Base-by-base conservation (phyloP, 495 filamentous ascomycete species). In the Staphylotrichum tortipilum region DNA sequence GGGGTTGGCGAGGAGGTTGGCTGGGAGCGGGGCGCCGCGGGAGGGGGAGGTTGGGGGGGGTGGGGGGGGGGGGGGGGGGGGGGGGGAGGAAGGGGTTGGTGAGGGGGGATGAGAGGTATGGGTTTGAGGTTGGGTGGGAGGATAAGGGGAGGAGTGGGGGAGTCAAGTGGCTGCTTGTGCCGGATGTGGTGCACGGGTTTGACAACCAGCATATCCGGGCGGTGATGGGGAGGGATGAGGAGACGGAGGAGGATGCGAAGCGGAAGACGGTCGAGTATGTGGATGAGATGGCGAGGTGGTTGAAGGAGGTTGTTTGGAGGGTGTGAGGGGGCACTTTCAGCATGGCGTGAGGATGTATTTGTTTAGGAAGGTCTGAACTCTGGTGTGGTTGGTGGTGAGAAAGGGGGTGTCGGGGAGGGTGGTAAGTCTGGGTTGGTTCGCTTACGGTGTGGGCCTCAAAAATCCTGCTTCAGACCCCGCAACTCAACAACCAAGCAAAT, bases 141-240 rank as follows among this genome's bases (percentile, higher is more conserved):
- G 40, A n/a, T n/a, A n/a, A n/a, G n/a, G n/a, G n/a, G n/a, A n/a
- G n/a, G n/a, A n/a, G 55, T 24, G 55, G 58, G 33, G 48, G 46
- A 33, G 23, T 38, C 37, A 21, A 59, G 22, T 70, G 69, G 69
- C 36, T 72, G 43, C 44, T 72, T 14, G 63, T 70, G 22, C 66
- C 69, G 8, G 67, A 70, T 46, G 64, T 67, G 34, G 15, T 68
- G 18, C 66, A 69, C 19, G 66, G 61, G 26, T 71, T 68, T 31
- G 68, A 71, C 30, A 51, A 52, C 6, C 29, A 37, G 45, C 53
- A 55, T n/a, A 36, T 64, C 17, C 44, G 54, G 36, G 58, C 22
- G 63, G 54, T n/a, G 39, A 53, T 48, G 19, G 43, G 55, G 0
- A 55, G 56, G 1, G 42, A 57, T 45, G 68, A 63, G 39, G 50